A percentile compares a stretch with the other conserved stretches of the same genome.
Evolutionary conservation across 352 stramenopile species (phyloP).

Genomic region (Phytophthora uliginosa): DNA sequence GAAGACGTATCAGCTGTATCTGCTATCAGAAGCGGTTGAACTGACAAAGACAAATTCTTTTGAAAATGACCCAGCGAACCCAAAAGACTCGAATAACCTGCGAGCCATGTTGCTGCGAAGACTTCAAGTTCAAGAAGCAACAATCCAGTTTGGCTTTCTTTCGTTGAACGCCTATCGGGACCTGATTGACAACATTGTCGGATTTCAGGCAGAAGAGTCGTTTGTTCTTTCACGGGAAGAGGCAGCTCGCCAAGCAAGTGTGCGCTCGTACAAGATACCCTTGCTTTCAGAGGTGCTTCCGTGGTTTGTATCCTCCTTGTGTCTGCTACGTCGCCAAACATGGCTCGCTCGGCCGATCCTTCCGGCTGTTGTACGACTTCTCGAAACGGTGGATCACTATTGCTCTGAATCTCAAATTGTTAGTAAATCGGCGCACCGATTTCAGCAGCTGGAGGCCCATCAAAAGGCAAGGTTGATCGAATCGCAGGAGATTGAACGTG

Average conservation of each 20-base stretch:
- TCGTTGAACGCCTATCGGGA: slow-evolving; percentile 72
- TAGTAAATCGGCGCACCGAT: slow-evolving; percentile 67
- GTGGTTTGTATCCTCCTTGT: slow-evolving; percentile 85
- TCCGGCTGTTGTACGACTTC: slow-evolving; percentile 68
- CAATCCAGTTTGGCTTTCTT: slow-evolving; percentile 70
- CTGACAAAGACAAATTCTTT: slow-evolving; percentile 56
- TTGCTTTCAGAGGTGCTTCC: slow-evolving; percentile 76
- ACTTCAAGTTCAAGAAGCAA: slow-evolving; percentile 75
- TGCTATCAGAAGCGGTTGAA: slow-evolving; percentile 81
- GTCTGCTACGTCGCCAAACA: slow-evolving; percentile 81
- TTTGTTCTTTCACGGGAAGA: slow-evolving; percentile 42
- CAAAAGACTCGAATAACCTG: slow-evolving; percentile 17
- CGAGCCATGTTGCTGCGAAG: slow-evolving; percentile 31
- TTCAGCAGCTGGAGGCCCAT: slow-evolving; percentile 71
- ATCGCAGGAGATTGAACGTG: slow-evolving; percentile 70
- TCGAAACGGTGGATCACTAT: slow-evolving; percentile 77
- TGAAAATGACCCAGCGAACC: slow-evolving; percentile 8
- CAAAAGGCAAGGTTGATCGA: slow-evolving; percentile 73
- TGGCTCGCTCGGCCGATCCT: slow-evolving; percentile 83
- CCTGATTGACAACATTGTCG: slow-evolving; percentile 54
- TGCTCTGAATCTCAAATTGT: slow-evolving; percentile 75
- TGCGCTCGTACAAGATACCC: slow-evolving; percentile 53
- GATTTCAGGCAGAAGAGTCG: slow-evolving; percentile 61
- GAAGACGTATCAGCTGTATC: slow-evolving; percentile 81
- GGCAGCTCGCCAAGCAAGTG: slow-evolving; percentile 41